These are phyloP conservation scores for Aspergillus sp. DNA, from an alignment of 2,329 filamentous ascomycete species.

Conservation along the genomic window DNA sequence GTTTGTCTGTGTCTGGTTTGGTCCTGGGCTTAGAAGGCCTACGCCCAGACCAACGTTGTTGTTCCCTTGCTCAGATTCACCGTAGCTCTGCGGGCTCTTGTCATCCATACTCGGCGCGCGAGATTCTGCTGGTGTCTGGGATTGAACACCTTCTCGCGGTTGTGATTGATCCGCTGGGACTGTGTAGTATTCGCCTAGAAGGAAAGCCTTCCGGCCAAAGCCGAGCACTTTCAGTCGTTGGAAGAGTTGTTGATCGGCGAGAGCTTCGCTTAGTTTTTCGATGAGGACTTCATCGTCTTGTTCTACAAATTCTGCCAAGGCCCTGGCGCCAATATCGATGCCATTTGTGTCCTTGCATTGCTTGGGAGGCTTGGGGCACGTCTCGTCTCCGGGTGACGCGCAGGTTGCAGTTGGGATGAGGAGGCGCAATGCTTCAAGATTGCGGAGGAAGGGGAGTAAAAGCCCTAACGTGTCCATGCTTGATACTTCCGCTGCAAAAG, in stretches of 20 bases:
- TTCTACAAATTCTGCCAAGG: slow-evolving; percentile 37
- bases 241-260: slow-evolving; percentile 35
- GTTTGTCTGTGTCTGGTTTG: neutral
- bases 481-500: slow-evolving; percentile 47
- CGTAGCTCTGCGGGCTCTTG: neutral
- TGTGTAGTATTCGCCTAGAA: slow-evolving; percentile 39
- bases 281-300: slow-evolving; percentile 35
- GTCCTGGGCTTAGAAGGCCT: neutral
- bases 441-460: slow-evolving; percentile 42
- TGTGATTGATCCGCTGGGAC: slow-evolving; percentile 18
- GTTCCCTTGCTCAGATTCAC: neutral
- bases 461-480: slow-evolving; percentile 41
- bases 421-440: slow-evolving; percentile 41
- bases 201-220: slow-evolving; percentile 41
- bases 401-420: slow-evolving; percentile 34
- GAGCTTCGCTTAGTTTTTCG: slow-evolving; percentile 29
- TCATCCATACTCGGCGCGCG: slow-evolving; percentile 12
- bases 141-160: slow-evolving; percentile 9
- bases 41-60: neutral
- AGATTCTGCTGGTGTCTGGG: slow-evolving; percentile 17
- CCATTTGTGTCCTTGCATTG: neutral
- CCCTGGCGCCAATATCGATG: slow-evolving; percentile 13
- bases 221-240: slow-evolving; percentile 36
- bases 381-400: slow-evolving; percentile 6
- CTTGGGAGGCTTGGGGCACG: neutral